Conservation (phyloP, 1,284 basidiomycete species). For the Mycena sp. region DNA sequence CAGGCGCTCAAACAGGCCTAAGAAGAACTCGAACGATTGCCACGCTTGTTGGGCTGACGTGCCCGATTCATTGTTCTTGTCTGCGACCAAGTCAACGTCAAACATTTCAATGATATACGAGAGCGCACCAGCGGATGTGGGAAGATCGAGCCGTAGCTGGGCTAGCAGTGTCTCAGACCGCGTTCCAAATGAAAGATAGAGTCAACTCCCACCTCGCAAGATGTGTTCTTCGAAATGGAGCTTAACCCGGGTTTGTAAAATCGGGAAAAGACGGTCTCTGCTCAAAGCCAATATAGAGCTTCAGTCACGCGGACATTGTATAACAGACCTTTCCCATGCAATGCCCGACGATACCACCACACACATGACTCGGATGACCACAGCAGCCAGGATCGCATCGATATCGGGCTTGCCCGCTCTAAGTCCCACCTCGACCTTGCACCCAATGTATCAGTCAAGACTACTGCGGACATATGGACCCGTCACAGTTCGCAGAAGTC, state of each 20-base stretch:
- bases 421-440: constrained; percentile 1
- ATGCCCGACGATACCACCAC: background rate
- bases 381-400: background rate
- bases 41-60: background rate
- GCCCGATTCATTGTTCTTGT: background rate
- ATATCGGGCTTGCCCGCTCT: background rate
- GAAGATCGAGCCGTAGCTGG: constrained; percentile 1
- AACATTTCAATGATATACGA: background rate
- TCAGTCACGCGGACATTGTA: too few species aligned
- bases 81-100: background rate
- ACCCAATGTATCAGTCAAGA: background rate
- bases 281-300: too few species aligned
- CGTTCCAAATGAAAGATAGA: background rate
- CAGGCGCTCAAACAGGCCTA: background rate
- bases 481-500: constrained; percentile 6
- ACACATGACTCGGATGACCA: background rate
- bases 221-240: background rate
- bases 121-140: background rate
- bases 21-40: background rate
- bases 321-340: background rate
- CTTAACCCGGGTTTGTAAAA: background rate
- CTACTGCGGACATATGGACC: background rate
- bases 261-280: background rate
- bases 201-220: background rate
- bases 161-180: background rate